These are phyloP conservation scores for Bryopsis sp. DNA, from an alignment of 139 green algal species.

Conservation along the genomic window DNA sequence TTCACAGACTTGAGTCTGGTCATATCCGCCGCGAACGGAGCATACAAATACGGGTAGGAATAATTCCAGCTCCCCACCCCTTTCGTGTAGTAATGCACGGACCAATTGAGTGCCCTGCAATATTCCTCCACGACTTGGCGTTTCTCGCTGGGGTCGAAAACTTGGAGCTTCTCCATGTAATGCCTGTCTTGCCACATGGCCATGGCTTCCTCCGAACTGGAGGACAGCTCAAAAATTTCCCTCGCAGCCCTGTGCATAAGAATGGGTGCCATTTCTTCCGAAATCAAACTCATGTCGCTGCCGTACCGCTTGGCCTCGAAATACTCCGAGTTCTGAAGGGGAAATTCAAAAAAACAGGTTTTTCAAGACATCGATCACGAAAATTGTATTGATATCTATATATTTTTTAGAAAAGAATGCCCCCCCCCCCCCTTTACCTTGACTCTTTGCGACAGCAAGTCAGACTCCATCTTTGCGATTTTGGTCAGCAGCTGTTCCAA, in stretches of 20 bases:
- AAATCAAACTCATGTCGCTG: no score
- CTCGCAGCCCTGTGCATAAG: not conserved
- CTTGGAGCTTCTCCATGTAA: slow-evolving; percentile 77
- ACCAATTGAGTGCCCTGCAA: slow-evolving; percentile 81
- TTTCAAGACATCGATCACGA: no score
- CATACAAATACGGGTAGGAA: slow-evolving; percentile 92
- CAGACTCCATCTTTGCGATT: slow-evolving; percentile 55
- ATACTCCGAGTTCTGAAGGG: no score
- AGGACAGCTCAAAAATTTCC: slow-evolving; percentile 2
- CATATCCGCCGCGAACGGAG: slow-evolving; percentile 74
- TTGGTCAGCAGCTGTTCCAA: slow-evolving; percentile 59
- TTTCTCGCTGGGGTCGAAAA: slow-evolving; percentile 4
- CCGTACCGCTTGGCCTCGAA: no score
- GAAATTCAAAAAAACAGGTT: no score
- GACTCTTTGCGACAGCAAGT: slow-evolving; percentile 63
- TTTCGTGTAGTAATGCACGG: slow-evolving; percentile 91
- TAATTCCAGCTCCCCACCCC: slow-evolving; percentile 85
- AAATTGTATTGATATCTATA: no score
- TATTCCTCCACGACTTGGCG: slow-evolving; percentile 46
- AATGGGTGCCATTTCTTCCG: no score
- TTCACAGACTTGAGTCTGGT: slow-evolving; percentile 15
- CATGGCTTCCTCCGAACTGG: not conserved
- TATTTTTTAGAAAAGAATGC: no score
- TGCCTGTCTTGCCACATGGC: slow-evolving; percentile 39
- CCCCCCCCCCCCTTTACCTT: no score